Evolutionary conservation across 345 rosid genomes (phyloP), one percentile per base, ranked within the genome.

Genomic region (Bretschneidera sinensis): DNA sequence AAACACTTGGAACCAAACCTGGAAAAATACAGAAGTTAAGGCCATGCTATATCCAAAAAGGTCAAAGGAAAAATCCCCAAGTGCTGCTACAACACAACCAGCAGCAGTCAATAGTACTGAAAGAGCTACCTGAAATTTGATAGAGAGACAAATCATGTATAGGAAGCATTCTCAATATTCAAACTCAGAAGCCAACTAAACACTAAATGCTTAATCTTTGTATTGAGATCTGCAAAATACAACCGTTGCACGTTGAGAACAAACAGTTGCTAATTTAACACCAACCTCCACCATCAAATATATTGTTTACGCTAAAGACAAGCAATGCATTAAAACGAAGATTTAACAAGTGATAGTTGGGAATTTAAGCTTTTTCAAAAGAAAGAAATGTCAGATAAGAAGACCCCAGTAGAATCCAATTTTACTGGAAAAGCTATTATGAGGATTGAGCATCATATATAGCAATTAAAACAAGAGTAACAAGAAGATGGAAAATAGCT

Each of bases 11-110:
- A 33, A 61, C 63, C 61, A 5, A 58, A 80, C 96, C 94, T 91
- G 95, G 76, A 89, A 94, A 73, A 89, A 94, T 48, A 94, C 99
- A 51, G 99, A 94, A 43, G 80, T 84, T 39, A 94, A 73, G 71
- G 97, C 99, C 95, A 94, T 78, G 81, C 85, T 74, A 72, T 94
- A 90, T 19, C 97, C 97, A 51, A 76, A 79, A 31, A 90, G 76
- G 64, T 94, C 97, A 62, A 90, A 90, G 24, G 99, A 87, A 81
- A 94, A 94, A 76, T 94, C 97, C 71, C 97, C 97, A 17, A 87
- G 56, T 34, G 97, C 97, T 51, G 99, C 99, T 59, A 94, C 83
- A 54, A 89, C 71, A 71, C 86, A 85, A 55, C 99, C 99, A 31
- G 84, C 84, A 63, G 95, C 97, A 31, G 82, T 94, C 65, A 87